These are phyloP conservation scores for Gymnopilus junonius DNA, from an alignment of 768 basidiomycete species.

Conservation along the genomic window DNA sequence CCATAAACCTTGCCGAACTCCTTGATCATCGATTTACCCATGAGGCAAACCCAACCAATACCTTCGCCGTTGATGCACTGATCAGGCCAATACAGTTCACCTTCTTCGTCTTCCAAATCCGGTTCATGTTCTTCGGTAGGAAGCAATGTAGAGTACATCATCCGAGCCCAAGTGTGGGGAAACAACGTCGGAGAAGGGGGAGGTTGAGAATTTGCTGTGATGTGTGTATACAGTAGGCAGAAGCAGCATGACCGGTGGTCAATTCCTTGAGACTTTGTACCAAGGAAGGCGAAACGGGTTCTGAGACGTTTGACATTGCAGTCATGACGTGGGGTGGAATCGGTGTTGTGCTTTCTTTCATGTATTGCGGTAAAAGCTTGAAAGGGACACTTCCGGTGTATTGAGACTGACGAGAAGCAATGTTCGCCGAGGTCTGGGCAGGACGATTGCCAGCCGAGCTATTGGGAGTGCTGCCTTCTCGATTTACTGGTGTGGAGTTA, in stretches of 20 bases:
- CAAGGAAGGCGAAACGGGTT: conserved; percentile 47
- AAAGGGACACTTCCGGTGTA: conserved; percentile 39
- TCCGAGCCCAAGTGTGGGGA: conserved; percentile 76
- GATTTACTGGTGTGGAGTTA: conserved; percentile 76
- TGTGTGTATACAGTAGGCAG: conserved; percentile 50
- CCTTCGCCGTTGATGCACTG: conserved; percentile 76
- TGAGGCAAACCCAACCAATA: conserved; percentile 84
- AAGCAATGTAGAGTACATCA: conserved; percentile 66
- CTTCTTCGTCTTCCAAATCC: conserved; percentile 85
- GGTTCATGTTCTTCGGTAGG: conserved; percentile 77
- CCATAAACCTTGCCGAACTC: conserved; percentile 80
- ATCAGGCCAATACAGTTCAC: conserved; percentile 86
- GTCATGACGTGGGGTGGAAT: conserved; percentile 47
- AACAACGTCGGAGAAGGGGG: conserved; percentile 69
- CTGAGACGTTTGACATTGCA: conserved; percentile 47
- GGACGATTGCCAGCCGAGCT: conserved; percentile 33
- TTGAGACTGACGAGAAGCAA: conserved; percentile 35
- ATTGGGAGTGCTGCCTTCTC: conserved; percentile 57
- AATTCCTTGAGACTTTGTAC: conserved; percentile 49
- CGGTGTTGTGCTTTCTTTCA: conserved; percentile 37
- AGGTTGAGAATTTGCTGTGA: conserved; percentile 64
- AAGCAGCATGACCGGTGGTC: conserved; percentile 39
- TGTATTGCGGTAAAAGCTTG: conserved; percentile 41
- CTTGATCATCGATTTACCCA: conserved; percentile 86
- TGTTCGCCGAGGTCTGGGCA: conserved; percentile 32